Conservation (phyloP, 805 yeast genomes). For the Candida insectalens region DNA sequence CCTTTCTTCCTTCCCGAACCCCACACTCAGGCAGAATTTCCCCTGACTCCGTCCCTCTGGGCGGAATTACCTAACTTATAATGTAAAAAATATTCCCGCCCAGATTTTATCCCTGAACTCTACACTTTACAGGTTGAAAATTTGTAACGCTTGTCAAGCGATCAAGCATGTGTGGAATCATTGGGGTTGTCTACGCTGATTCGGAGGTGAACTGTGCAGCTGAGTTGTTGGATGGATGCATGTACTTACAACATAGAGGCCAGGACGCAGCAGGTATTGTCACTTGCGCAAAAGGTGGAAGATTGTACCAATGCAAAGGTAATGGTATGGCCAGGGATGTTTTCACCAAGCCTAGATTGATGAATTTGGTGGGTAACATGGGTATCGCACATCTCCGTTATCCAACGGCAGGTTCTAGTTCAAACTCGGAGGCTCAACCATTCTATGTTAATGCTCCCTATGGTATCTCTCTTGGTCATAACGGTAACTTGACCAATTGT, state of each 20-base stretch:
- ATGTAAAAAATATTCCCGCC: too few relatives aligned
- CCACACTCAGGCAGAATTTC: too few relatives aligned
- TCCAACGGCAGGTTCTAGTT: slow-evolving; percentile 95
- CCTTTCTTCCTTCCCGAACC: too few relatives aligned
- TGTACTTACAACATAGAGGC: slow-evolving; percentile 93
- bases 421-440: slow-evolving; percentile 97
- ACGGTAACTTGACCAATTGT: slow-evolving; percentile 91
- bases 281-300: slow-evolving; percentile 88
- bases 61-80: too few relatives aligned
- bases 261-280: slow-evolving; percentile 99
- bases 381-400: slow-evolving; percentile 92
- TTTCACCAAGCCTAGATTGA: slow-evolving; percentile 74
- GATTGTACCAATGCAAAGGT: slow-evolving; percentile 96
- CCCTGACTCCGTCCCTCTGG: too few relatives aligned
- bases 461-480: slow-evolving; percentile 84
- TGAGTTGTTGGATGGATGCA: slow-evolving; percentile 85
- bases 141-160: neutral
- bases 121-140: too few relatives aligned
- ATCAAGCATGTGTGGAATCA: slow-evolving; percentile 79
- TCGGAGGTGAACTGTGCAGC: slow-evolving; percentile 68
- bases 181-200: slow-evolving; percentile 80
- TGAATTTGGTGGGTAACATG: slow-evolving; percentile 81
- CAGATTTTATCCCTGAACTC: too few relatives aligned
- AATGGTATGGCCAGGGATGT: slow-evolving; percentile 99
- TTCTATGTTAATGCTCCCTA: slow-evolving; percentile 96